Evolutionary conservation across 345 rosid species (phyloP), one percentile per base, ranked within the genome.

Genomic region (Linum trigynum): DNA sequence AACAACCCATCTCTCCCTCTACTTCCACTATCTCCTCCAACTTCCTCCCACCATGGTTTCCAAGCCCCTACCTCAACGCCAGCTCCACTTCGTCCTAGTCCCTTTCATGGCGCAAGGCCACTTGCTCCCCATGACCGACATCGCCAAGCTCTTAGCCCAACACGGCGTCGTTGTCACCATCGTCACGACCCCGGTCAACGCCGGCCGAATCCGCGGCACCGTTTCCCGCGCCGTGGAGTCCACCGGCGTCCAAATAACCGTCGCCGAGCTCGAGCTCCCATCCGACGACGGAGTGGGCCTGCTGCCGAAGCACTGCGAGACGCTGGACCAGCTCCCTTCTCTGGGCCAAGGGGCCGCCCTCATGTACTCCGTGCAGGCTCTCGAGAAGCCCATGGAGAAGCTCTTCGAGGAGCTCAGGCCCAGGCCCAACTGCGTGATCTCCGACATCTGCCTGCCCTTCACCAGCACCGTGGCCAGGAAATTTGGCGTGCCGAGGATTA

Each of bases 11-110:
- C 45, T 41, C 45, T 41, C 9, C 45, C 53, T 48, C 3, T 15
- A 6, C 11, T 48, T 48, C 53, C 53, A 48, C 32, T 23, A 23
- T 5, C 53, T 3, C 53, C 53, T 48, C 50, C 50, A 48, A 48
- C 53, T 0, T 6, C 53, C 45, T 4, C 0, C 15, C 23, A 1
- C 61, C 61, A 57, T 17, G 38, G 36, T 12, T 57, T 2, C 38
- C 61, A 17, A 17, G 23, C 5, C 37, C 16, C 7, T 12, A 5
- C 61, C 38, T 57, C 7, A 37, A n/a, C 39, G 63, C 3, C 45
- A 53, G 62, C 77, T 72, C 74, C 85, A 82, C 76, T 70, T 79
- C 66, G 70, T 79, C 48, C 59, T 82, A 42, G 15, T 62, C 41
- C 65, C 65, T 62, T 62, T 62, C 48, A 14, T 62, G 48, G 65